These are phyloP conservation scores for Xylaria sp. DNA, from an alignment of 2,329 filamentous ascomycete genomes.

Conservation along the genomic window DNA sequence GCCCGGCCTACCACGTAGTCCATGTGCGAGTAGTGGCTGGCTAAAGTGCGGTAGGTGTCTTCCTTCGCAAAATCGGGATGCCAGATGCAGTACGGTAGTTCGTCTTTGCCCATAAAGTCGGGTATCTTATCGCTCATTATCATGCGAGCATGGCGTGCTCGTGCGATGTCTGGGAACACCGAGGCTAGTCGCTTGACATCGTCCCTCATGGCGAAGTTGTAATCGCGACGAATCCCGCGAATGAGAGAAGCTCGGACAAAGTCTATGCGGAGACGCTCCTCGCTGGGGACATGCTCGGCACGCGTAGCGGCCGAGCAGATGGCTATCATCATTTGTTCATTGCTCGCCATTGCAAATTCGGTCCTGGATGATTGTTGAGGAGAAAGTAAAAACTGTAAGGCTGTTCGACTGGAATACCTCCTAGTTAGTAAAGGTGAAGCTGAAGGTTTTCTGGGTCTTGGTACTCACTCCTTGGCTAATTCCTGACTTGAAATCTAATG, in stretches of 20 bases:
- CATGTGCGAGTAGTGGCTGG: not conserved
- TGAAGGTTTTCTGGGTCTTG: too few relatives aligned
- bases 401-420: too few relatives aligned
- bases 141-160: constrained; percentile 12
- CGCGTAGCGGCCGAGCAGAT: constrained; percentile 2
- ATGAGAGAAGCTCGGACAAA: not conserved
- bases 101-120: not conserved
- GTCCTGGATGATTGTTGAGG: not conserved
- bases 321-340: not conserved
- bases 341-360: not conserved
- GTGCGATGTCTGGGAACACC: not conserved
- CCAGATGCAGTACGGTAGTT: constrained; percentile 19
- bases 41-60: constrained; percentile 3
- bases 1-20: constrained; percentile 11
- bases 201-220: constrained; percentile 8
- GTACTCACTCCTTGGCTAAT: too few relatives aligned
- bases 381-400: not conserved
- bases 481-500: too few relatives aligned
- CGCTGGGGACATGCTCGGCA: not conserved
- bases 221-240: constrained; percentile 8
- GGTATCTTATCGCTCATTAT: constrained; percentile 12
- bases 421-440: too few relatives aligned
- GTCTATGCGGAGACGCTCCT: not conserved
- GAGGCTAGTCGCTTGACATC: not conserved
- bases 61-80: constrained; percentile 11